phyloP scores from a whole-genome alignment of 371 early-diverging fungal species.

The Umbelopsis sp. region DNA sequence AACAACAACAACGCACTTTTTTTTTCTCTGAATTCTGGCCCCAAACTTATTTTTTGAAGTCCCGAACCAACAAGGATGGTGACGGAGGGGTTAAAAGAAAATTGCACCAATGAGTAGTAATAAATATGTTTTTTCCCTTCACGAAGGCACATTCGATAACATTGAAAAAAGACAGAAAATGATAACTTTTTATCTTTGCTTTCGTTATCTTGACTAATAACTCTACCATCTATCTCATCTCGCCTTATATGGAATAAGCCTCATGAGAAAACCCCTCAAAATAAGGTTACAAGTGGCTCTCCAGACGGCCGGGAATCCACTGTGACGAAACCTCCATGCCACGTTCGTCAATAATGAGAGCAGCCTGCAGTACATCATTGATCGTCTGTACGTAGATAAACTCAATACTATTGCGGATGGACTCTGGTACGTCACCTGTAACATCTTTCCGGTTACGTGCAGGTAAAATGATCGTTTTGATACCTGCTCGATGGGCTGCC shows the following conservation, averaged over 20 bases:
- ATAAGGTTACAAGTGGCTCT: conserved; percentile 27
- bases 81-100: no score
- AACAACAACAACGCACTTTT: no score
- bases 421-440: conserved; percentile 69
- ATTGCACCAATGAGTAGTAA: no score
- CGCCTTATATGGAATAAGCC: neutral
- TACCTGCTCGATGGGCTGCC: conserved; percentile 83
- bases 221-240: conserved; percentile 7
- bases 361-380: conserved; percentile 70
- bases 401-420: conserved; percentile 69
- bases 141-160: neutral
- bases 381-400: conserved; percentile 73
- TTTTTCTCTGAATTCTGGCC: no score
- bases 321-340: neutral
- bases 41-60: no score
- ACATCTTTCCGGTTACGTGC: conserved; percentile 64
- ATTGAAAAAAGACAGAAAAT: neutral
- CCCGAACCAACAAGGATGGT: no score
- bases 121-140: no score
- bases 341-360: conserved; percentile 42
- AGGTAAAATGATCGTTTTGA: conserved; percentile 65
- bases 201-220: neutral
- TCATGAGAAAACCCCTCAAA: neutral
- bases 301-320: conserved; percentile 26
- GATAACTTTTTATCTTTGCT: neutral